Evolutionary conservation across 208 protist genomes (phyloP).

Genomic region (Angomonas desouzai): DNA sequence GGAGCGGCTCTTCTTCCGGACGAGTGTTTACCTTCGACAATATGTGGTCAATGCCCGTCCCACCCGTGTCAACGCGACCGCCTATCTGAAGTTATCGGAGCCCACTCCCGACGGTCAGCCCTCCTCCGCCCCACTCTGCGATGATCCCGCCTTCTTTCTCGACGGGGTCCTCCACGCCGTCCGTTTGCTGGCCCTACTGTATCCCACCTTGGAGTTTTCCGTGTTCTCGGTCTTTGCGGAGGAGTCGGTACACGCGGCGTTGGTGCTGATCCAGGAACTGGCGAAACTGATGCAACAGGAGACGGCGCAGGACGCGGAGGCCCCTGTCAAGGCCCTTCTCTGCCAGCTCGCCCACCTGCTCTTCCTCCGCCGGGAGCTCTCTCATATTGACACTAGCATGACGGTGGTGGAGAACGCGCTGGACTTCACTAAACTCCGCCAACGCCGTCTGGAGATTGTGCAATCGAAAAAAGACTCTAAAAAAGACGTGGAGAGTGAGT

Average conservation of each 20-base stretch:
- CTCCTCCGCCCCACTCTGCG: background rate
- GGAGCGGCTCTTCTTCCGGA: slow-evolving; percentile 79
- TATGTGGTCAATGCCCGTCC: slow-evolving; percentile 35
- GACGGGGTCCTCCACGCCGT: slow-evolving; percentile 55
- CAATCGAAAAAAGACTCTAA: slow-evolving; percentile 82
- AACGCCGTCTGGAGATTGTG: slow-evolving; percentile 64
- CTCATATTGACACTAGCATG: slow-evolving; percentile 76
- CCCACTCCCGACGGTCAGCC: background rate
- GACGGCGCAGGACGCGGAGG: slow-evolving; percentile 16
- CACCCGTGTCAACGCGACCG: slow-evolving; percentile 30
- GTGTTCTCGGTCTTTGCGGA: slow-evolving; percentile 86
- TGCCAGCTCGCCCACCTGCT: slow-evolving; percentile 75
- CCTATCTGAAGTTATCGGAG: slow-evolving; percentile 31
- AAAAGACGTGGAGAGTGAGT: slow-evolving; percentile 71
- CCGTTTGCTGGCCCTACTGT: slow-evolving; percentile 59
- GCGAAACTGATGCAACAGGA: slow-evolving; percentile 43
- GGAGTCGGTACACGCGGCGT: slow-evolving; percentile 68
- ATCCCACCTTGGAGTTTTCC: slow-evolving; percentile 78
- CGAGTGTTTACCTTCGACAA: slow-evolving; percentile 69
- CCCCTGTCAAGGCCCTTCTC: slow-evolving; percentile 41
- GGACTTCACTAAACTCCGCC: slow-evolving; percentile 58
- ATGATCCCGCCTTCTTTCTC: slow-evolving; percentile 30
- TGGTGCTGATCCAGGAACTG: slow-evolving; percentile 57
- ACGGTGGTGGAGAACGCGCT: slow-evolving; percentile 75
- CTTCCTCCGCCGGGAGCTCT: slow-evolving; percentile 66